These are phyloP conservation scores for Thymus quinquecostatus DNA, from an alignment of 257 asterid species.

Conservation along the genomic window DNA sequence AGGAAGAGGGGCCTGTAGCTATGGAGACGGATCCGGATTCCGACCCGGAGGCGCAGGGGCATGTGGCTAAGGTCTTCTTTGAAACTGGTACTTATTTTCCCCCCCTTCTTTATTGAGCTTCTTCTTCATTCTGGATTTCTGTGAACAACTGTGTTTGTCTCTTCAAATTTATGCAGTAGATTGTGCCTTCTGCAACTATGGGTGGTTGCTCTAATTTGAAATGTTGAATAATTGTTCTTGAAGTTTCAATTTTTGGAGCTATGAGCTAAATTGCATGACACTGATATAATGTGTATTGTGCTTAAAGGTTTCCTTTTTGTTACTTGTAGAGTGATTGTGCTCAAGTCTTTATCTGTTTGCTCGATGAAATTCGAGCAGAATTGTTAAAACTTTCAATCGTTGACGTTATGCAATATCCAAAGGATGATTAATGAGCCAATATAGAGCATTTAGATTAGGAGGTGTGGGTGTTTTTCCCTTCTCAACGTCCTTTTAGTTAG, in stretches of 20 bases:
- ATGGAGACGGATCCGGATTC: constrained; percentile 67
- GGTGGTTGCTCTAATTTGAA: background rate
- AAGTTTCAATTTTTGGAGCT: background rate
- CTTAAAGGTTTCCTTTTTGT: background rate
- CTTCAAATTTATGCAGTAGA: background rate
- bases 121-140: background rate
- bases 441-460: background rate
- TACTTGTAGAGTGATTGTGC: background rate
- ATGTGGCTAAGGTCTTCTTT: constrained; percentile 35
- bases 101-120: background rate
- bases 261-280: background rate
- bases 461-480: background rate
- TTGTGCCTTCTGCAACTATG: background rate
- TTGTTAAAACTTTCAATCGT: background rate
- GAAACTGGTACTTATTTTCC: constrained; percentile 45
- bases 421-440: background rate
- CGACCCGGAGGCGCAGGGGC: constrained; percentile 60
- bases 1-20: constrained; percentile 37
- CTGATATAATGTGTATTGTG: background rate
- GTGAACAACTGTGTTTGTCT: background rate
- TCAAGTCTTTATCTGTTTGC: background rate
- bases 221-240: background rate
- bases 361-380: background rate
- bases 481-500: background rate
- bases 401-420: background rate